Percentiles rank a stretch among this genome's conserved stretches.
phyloP scores from a whole-genome alignment of 768 basidiomycete genomes.

The Hygrophoropsis aurantiaca region DNA sequence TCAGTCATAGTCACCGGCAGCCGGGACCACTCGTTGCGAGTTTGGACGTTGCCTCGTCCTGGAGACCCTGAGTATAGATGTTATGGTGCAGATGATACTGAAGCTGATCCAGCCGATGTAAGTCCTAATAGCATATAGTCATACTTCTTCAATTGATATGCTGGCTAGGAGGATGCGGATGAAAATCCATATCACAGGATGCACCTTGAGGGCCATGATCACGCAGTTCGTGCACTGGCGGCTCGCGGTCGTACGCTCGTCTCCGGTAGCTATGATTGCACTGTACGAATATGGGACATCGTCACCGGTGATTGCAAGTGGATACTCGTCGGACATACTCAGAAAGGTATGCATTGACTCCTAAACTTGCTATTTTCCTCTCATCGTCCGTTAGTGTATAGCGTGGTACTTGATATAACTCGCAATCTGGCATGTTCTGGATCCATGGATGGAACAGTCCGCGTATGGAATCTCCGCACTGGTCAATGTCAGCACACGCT shows the following conservation, averaged over 20 bases:
- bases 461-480: constrained; percentile 86
- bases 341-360: constrained; percentile 67
- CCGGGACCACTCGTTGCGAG: constrained; percentile 62
- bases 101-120: constrained; percentile 57
- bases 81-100: constrained; percentile 58
- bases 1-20: constrained; percentile 75
- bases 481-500: constrained; percentile 81
- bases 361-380: constrained; percentile 2
- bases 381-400: constrained; percentile 67
- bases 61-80: constrained; percentile 76
- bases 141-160: constrained; percentile 5
- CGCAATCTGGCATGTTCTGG: constrained; percentile 94
- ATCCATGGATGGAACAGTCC: constrained; percentile 97
- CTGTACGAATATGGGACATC: constrained; percentile 94
- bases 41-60: constrained; percentile 67
- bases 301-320: constrained; percentile 79
- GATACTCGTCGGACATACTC: constrained; percentile 83
- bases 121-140: constrained; percentile 7
- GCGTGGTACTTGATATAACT: constrained; percentile 83
- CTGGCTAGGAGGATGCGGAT: constrained; percentile 56
- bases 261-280: constrained; percentile 95
- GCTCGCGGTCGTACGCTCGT: constrained; percentile 88
- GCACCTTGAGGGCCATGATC: constrained; percentile 84
- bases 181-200: constrained; percentile 90
- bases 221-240: constrained; percentile 90